A percentile compares a stretch with the other conserved stretches of the same genome.
Evolutionary conservation across 371 early-diverging fungal genomes (phyloP).

Genomic region (Apophysomyces trapeziformis): DNA sequence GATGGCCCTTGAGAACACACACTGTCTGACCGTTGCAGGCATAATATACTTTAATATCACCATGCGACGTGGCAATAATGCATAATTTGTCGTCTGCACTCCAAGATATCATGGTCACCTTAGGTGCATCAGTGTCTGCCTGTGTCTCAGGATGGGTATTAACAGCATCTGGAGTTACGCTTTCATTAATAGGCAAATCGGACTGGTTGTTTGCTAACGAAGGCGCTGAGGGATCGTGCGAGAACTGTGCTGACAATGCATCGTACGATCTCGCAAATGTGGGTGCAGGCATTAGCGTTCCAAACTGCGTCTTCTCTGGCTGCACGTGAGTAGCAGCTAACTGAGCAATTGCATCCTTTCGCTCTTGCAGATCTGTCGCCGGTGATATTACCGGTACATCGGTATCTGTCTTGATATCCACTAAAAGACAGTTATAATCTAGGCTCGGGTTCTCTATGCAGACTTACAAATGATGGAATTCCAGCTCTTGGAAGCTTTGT

Average conservation of each 20-base stretch:
- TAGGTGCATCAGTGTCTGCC: constrained; percentile 22
- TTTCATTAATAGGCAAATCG: background rate
- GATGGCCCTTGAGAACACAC: constrained; percentile 63
- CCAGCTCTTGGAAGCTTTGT: constrained; percentile 38
- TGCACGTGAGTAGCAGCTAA: background rate
- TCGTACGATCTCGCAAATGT: background rate
- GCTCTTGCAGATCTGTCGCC: background rate
- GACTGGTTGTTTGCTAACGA: background rate
- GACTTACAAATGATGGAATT: constrained; percentile 39
- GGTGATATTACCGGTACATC: constrained; percentile 24
- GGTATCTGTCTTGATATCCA: constrained; percentile 33
- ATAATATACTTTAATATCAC: constrained; percentile 68
- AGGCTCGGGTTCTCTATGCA: background rate
- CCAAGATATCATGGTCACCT: constrained; percentile 66
- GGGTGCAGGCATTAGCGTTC: constrained; percentile 16
- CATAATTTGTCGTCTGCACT: constrained; percentile 64
- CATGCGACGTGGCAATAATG: constrained; percentile 63
- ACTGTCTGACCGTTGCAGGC: constrained; percentile 60
- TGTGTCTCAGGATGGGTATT: background rate
- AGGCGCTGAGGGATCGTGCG: background rate
- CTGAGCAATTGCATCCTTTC: constrained; percentile 8
- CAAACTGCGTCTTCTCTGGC: constrained; percentile 6
- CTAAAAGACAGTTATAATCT: constrained; percentile 6
- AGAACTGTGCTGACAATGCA: background rate
- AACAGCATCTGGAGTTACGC: background rate